A percentile compares a stretch with the other conserved stretches of the same genome.
Evolutionary conservation across 306 rosid species (phyloP).

Genomic region (Pueraria montana): DNA sequence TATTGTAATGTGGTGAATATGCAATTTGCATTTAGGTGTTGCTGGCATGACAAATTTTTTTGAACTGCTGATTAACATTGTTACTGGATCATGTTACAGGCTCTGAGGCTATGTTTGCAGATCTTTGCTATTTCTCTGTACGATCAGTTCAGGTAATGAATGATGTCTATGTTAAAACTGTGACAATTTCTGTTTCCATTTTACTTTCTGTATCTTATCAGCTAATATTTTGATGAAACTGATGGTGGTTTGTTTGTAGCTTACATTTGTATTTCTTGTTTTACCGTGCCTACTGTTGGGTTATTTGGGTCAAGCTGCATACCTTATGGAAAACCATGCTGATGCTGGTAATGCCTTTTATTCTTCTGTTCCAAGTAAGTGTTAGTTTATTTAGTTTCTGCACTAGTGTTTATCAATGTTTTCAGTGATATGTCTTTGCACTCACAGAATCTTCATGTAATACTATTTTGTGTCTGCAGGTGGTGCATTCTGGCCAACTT

Average conservation of each 20-base stretch:
- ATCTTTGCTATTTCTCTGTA: slow-evolving; percentile 97
- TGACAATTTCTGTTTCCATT: slow-evolving; percentile 22
- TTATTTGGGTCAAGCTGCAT: slow-evolving; percentile 99
- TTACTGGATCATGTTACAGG: slow-evolving; percentile 66
- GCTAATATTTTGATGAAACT: slow-evolving; percentile 41
- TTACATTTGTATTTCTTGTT: slow-evolving; percentile 56
- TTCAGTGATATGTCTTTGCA: slow-evolving; percentile 33
- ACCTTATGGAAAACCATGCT: slow-evolving; percentile 79
- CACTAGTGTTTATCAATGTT: slow-evolving; percentile 9
- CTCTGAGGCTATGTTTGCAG: slow-evolving; percentile 99
- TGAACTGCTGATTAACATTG: slow-evolving; percentile 40
- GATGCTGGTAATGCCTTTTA: slow-evolving; percentile 78
- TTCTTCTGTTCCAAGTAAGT: slow-evolving; percentile 91
- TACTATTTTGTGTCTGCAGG: slow-evolving; percentile 61
- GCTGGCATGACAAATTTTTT: background rate
- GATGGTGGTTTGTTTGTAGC: slow-evolving; percentile 71
- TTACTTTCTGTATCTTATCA: slow-evolving; percentile 32
- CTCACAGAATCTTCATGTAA: slow-evolving; percentile 29
- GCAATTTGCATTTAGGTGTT: slow-evolving; percentile 12
- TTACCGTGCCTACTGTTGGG: slow-evolving; percentile 90
- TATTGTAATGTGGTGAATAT: slow-evolving; percentile 16
- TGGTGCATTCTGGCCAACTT: slow-evolving; percentile 86
- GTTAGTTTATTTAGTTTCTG: slow-evolving; percentile 30
- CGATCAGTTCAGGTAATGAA: slow-evolving; percentile 92
- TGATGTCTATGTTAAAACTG: slow-evolving; percentile 38